Evolutionary conservation across 805 yeast species (phyloP), one percentile per base, ranked within the genome.

Genomic region (Starmerella tilneyi): DNA sequence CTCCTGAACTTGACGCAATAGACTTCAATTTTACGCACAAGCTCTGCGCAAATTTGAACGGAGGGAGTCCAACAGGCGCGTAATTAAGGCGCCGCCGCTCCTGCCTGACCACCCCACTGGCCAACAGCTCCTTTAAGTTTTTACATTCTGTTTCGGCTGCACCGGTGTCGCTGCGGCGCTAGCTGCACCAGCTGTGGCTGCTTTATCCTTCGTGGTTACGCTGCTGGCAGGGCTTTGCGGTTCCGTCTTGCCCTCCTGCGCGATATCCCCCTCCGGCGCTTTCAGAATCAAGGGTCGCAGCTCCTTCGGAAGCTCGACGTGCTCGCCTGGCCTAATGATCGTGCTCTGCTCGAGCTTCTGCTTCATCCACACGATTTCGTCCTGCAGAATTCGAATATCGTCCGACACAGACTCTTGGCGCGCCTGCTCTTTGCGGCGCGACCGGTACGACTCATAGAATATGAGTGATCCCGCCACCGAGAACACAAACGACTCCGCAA

Each of bases 401-500:
- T 80, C 86, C n/a, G 75, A 76, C 6, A 83, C 73, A 0, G 73
- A 69, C 46, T 78, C 85, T 47, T 79, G 71, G 48, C 84, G 72
- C 31, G 67, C 66, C 44, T 66, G 61, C 51, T 79, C 84, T 63
- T 81, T 81, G 56, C 72, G 71, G 32, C 84, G 67, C 37, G 81
- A 75, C 54, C 89, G 70, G 55, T 72, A 69, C 22, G 83, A 73
- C 59, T 85, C 94, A 58, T 72, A 83, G 11, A 84, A 57, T 9
- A 85, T 77, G 44, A 82, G 69, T 1, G 79, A 71, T 5, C 94
- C 92, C 1, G 92, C 94, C 20, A 85, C 89, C 22, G 79, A 53
- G 52, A 85, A 84, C 16, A 84, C 76, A 56, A 84, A 80, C 26
- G 78, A 60, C 59, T 84, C 94, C 36, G 89, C 79, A 11, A 84